phyloP scores from a whole-genome alignment of 164 flowering plant genomes.

The Aristolochia contorta region DNA sequence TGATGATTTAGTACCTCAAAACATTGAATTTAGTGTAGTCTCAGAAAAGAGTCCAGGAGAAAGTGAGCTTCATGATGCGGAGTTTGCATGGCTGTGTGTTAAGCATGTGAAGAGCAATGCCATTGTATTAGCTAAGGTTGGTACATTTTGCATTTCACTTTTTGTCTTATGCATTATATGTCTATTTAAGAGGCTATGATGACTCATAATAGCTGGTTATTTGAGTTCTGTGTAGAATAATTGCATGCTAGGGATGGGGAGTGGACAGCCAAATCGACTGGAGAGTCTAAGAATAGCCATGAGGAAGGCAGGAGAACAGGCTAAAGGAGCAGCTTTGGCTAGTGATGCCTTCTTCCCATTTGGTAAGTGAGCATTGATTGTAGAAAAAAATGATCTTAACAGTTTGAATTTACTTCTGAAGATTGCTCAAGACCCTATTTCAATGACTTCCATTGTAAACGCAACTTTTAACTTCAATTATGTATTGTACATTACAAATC shows the following conservation, averaged over 20 bases:
- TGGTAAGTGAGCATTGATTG: slow-evolving; percentile 36
- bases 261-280: slow-evolving; percentile 92
- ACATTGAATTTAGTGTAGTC: slow-evolving; percentile 51
- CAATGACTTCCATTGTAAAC: too few relatives aligned
- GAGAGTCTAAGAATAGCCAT: slow-evolving; percentile 93
- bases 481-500: too few relatives aligned
- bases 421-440: too few relatives aligned
- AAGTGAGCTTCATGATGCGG: slow-evolving; percentile 64
- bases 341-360: slow-evolving; percentile 99
- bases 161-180: not conserved
- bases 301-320: slow-evolving; percentile 90
- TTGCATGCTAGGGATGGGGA: slow-evolving; percentile 98
- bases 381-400: too few relatives aligned
- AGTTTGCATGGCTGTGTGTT: slow-evolving; percentile 96
- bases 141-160: slow-evolving; percentile 1
- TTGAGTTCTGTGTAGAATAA: slow-evolving; percentile 46
- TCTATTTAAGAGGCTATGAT: too few relatives aligned
- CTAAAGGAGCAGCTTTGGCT: slow-evolving; percentile 91
- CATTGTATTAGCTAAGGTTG: slow-evolving; percentile 92
- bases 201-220: not conserved
- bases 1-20: slow-evolving; percentile 75
- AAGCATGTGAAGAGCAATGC: slow-evolving; percentile 99
- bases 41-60: slow-evolving; percentile 55
- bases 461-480: too few relatives aligned
- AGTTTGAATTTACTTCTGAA: too few relatives aligned